These are phyloP conservation scores for Cymodocea nodosa DNA, from an alignment of 116 monocot genomes.

Conservation along the genomic window DNA sequence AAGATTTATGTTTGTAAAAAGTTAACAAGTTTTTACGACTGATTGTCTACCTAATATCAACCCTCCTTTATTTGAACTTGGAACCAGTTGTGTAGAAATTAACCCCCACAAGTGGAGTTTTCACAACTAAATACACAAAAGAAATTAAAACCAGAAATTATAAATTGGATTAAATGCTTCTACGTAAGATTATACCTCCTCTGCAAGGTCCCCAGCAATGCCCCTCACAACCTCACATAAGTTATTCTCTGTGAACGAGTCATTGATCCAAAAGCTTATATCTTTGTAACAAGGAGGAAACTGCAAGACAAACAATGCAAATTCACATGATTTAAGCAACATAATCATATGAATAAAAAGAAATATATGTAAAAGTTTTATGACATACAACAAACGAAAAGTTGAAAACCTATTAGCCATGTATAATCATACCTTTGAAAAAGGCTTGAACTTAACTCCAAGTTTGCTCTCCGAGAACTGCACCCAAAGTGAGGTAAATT, in stretches of 20 bases:
- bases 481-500: constrained; percentile 1
- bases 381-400: too few species aligned
- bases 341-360: background rate
- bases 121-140: too few species aligned
- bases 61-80: too few species aligned
- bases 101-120: too few species aligned
- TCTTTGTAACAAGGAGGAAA: constrained; percentile 97
- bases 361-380: too few species aligned
- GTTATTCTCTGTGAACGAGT: constrained; percentile 94
- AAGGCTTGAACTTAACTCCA: constrained; percentile 86
- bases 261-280: constrained; percentile 97
- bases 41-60: too few species aligned
- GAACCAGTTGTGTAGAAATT: too few species aligned
- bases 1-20: too few species aligned
- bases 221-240: constrained; percentile 97
- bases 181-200: constrained; percentile 56
- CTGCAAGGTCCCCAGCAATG: constrained; percentile 93
- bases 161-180: background rate
- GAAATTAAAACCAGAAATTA: too few species aligned
- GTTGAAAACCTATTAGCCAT: too few species aligned
- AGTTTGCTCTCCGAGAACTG: constrained; percentile 87
- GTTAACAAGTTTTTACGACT: too few species aligned
- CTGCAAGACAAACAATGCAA: constrained; percentile 27
- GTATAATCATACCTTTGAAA: constrained; percentile 65
- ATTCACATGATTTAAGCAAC: constrained; percentile 3